Evolutionary conservation across 139 green algal species (phyloP).

Genomic region (Microglena sp.): DNA sequence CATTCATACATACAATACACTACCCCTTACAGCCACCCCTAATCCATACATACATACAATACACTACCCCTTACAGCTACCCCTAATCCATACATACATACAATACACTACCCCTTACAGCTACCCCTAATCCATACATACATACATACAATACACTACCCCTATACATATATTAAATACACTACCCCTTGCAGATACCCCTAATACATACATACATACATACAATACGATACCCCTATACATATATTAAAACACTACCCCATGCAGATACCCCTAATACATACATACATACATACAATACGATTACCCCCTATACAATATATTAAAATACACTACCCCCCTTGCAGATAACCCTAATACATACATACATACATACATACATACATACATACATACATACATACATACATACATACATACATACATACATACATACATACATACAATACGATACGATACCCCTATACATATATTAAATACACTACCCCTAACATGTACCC

Average conservation of each 20-base stretch:
- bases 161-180: too few relatives aligned
- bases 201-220: too few relatives aligned
- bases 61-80: too few relatives aligned
- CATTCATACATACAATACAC: neutral
- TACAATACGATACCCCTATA: too few relatives aligned
- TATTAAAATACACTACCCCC: neutral
- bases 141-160: too few relatives aligned
- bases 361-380: neutral
- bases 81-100: neutral
- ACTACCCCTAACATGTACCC: neutral
- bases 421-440: conserved; percentile 10
- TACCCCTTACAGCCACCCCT: conserved; percentile 5
- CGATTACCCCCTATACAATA: neutral
- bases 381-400: neutral
- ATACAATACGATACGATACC: too few relatives aligned
- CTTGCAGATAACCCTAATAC: too few relatives aligned
- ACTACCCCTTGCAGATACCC: too few relatives aligned
- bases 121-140: conserved; percentile 7
- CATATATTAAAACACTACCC: neutral
- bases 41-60: conserved; percentile 4
- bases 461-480: neutral
- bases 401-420: conserved; percentile 8
- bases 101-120: neutral
- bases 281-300: conserved; percentile 1
- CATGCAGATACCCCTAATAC: neutral